phyloP scores from a whole-genome alignment of 225 moss, liverwort and hornwort species.

The Marchantia polymorpha region DNA sequence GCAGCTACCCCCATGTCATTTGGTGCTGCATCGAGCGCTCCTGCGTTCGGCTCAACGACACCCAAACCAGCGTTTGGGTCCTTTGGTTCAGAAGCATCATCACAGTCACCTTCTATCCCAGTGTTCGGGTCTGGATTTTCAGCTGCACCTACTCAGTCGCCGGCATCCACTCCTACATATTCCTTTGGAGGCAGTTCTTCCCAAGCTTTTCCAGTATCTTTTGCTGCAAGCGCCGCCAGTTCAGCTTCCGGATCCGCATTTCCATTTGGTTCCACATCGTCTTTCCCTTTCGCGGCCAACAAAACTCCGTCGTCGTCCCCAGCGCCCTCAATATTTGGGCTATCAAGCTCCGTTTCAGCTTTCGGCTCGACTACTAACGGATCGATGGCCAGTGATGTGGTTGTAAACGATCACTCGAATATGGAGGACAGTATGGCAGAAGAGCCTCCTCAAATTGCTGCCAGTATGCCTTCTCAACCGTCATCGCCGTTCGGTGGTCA shows the following conservation, averaged over 20 bases:
- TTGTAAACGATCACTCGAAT: conserved; percentile 40
- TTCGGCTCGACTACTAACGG: conserved; percentile 40
- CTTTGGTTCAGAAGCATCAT: conserved; percentile 32
- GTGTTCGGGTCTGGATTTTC: conserved; percentile 37
- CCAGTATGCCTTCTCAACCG: conserved; percentile 25
- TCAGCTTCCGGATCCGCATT: conserved; percentile 31
- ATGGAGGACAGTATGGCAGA: conserved; percentile 55
- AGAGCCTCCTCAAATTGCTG: conserved; percentile 40
- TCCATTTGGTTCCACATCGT: conserved; percentile 27
- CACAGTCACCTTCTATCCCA: conserved; percentile 22
- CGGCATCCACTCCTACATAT: conserved; percentile 27
- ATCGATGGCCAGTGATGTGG: conserved; percentile 40
- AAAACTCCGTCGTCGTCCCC: conserved; percentile 18
- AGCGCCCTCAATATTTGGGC: conserved; percentile 29
- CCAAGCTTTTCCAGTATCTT: conserved; percentile 28
- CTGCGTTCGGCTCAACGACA: conserved; percentile 30
- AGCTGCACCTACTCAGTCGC: conserved; percentile 21
- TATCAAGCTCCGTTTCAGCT: conserved; percentile 30
- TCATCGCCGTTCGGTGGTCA: conserved; percentile 36
- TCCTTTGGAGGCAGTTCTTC: neutral
- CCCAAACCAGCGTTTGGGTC: conserved; percentile 33
- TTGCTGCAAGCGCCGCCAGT: conserved; percentile 22
- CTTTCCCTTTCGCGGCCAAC: conserved; percentile 30
- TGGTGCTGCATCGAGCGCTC: conserved; percentile 18
- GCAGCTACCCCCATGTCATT: conserved; percentile 32